These are phyloP conservation scores for Trichocomaceae sp. DNA, from an alignment of 2,329 filamentous ascomycete genomes.

Conservation along the genomic window DNA sequence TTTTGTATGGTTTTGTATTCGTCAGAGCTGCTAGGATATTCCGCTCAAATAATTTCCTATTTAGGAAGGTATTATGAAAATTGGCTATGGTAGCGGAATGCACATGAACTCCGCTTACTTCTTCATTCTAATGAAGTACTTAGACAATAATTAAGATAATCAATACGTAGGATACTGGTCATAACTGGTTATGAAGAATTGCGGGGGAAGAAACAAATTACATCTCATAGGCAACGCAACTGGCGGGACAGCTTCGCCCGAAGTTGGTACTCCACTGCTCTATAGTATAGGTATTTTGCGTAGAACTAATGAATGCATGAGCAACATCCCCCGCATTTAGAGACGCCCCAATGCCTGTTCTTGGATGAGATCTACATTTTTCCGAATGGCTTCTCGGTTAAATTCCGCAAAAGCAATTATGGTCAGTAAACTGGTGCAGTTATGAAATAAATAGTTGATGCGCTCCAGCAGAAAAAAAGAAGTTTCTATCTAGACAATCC, in stretches of 20 bases:
- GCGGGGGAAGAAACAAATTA: too few relatives aligned
- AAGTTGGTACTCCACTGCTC: background rate
- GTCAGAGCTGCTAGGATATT: background rate
- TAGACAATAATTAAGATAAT: background rate
- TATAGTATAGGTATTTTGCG: too few relatives aligned
- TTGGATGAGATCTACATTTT: background rate
- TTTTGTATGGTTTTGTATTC: background rate
- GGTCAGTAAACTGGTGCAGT: background rate
- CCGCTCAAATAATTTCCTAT: background rate
- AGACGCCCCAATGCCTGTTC: background rate
- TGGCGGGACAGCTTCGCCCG: background rate
- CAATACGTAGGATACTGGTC: background rate
- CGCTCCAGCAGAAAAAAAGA: too few relatives aligned
- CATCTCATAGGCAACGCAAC: background rate
- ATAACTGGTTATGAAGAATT: too few relatives aligned
- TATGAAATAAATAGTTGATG: background rate
- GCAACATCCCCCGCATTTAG: background rate
- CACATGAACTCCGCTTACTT: background rate
- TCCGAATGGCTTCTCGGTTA: background rate
- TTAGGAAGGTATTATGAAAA: constrained; percentile 6
- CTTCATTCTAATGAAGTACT: background rate
- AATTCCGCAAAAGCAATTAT: background rate
- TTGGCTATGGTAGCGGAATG: background rate
- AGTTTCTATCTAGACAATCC: background rate
- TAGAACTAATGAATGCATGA: background rate